Evolutionary conservation across 2,329 filamentous ascomycete genomes (phyloP), one percentile per base, ranked within the genome.

Genomic region (Camillea tinctor): DNA sequence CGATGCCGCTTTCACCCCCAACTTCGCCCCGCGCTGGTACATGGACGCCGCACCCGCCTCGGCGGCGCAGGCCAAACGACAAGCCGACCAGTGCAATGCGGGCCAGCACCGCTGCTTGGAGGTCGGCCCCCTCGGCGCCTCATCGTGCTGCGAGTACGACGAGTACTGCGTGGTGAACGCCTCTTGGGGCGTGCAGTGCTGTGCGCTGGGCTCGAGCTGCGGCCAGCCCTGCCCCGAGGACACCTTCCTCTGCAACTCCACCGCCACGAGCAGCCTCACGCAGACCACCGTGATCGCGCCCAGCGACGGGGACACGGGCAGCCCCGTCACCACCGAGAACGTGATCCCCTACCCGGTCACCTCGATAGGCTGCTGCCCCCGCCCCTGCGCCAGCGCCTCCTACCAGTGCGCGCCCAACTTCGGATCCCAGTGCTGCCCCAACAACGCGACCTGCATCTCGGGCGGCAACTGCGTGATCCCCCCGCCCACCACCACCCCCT

Each of bases 401-500:
- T 84, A 79, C 64, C 74, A 74, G 22, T 86, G 83, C 65, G 72
- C 80, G 19, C 36, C 60, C 8, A 66, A 59, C 1, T 74, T 80
- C 24, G 81, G 83, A 58, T 78, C 78, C 19, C 75, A 76, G 54
- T 86, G 84, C 72, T 86, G 84, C 65, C 56, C 66, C 8, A 82
- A 77, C 64, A 79, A 76, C 49, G 72, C 70, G 19, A 69, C 74
- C 11, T 86, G 84, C 68, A 72, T 68, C 17, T 67, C 71, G 2
- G 69, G 66, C 49, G 66, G 73, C 2, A 50, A 60, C 4, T 84
- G 80, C 62, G 58, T 74, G 26, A 70, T 73, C 21, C 69, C 68
- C 1, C 50, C 60, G 6, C 58, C 65, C 1, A 55, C 69, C 3
- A 61, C 69, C 4, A 53, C 69, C 4, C 36, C 67, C 8, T 19